A percentile compares a stretch with the other conserved stretches of the same genome.
Conservation (phyloP, 2,329 filamentous ascomycete species). For the Pseudopithomyces maydicus region DNA sequence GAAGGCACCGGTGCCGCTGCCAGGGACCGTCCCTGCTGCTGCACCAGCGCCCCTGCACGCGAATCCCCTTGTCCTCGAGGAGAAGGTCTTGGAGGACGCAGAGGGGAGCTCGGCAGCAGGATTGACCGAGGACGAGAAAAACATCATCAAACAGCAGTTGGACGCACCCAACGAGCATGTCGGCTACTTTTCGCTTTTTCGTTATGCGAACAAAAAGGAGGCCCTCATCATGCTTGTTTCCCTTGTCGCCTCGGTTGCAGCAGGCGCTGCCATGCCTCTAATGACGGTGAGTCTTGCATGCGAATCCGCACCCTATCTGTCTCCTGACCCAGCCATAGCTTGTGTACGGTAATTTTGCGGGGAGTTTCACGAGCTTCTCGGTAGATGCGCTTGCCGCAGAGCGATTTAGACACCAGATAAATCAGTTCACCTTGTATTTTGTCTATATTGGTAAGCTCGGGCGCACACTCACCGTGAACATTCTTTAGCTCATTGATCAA, state of each 20-base stretch:
- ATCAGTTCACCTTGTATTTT: conserved; percentile 43
- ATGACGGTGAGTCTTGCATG: conserved; percentile 64
- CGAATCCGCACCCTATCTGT: not conserved
- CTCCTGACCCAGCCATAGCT: conserved; percentile 22
- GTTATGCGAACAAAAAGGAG: conserved; percentile 51
- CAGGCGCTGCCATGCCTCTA: conserved; percentile 72
- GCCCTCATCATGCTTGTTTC: conserved; percentile 56
- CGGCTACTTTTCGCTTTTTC: conserved; percentile 52
- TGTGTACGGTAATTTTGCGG: conserved; percentile 47
- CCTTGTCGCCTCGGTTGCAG: conserved; percentile 68
- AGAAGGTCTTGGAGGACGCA: conserved; percentile 32
- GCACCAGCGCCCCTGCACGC: not conserved
- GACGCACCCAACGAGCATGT: conserved; percentile 50
- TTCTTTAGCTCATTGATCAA: conserved; percentile 5
- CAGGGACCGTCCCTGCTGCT: not conserved
- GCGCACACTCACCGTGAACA: not conserved
- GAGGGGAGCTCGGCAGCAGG: conserved; percentile 25
- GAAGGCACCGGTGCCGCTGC: conserved; percentile 1
- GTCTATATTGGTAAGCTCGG: conserved; percentile 41
- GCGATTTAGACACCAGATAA: conserved; percentile 35
- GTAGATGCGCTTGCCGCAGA: conserved; percentile 31
- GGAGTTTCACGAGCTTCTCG: conserved; percentile 43
- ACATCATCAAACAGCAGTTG: conserved; percentile 46
- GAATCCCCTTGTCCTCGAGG: conserved; percentile 13
- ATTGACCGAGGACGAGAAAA: conserved; percentile 39